These are phyloP conservation scores for Aspergillus sp. DNA, from an alignment of 2,329 filamentous ascomycete species.

Conservation along the genomic window DNA sequence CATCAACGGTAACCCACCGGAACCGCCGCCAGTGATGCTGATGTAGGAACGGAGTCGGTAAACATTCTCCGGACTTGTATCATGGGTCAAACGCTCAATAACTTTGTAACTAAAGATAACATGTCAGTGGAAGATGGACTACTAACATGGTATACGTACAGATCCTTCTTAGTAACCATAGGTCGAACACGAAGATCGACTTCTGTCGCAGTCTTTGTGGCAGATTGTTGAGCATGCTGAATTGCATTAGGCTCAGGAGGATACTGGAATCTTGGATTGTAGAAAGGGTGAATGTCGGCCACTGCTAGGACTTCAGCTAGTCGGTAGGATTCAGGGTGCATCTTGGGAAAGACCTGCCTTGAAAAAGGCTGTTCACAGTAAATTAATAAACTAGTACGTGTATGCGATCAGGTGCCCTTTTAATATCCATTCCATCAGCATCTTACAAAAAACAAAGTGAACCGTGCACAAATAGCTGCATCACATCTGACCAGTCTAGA, in stretches of 20 bases:
- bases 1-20: conserved; percentile 26
- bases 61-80: conserved; percentile 26
- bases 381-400: too few relatives aligned
- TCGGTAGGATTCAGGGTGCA: too few relatives aligned
- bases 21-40: conserved; percentile 38
- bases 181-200: too few relatives aligned
- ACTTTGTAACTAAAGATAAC: conserved; percentile 24
- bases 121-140: background rate
- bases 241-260: conserved; percentile 20
- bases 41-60: conserved; percentile 36
- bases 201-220: too few relatives aligned
- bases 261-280: conserved; percentile 20
- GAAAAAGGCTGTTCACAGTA: too few relatives aligned
- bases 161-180: background rate
- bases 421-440: too few relatives aligned
- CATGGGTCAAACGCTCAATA: conserved; percentile 31
- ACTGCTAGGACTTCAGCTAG: conserved; percentile 32
- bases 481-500: too few relatives aligned
- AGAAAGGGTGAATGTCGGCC: conserved; percentile 33
- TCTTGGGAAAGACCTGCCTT: too few relatives aligned
- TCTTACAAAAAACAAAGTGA: too few relatives aligned
- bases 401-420: too few relatives aligned
- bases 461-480: too few relatives aligned
- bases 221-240: background rate
- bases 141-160: background rate